A percentile compares a stretch with the other conserved stretches of the same genome.
phyloP scores from a whole-genome alignment of 805 yeast genomes.

The Yarrowia sp. region DNA sequence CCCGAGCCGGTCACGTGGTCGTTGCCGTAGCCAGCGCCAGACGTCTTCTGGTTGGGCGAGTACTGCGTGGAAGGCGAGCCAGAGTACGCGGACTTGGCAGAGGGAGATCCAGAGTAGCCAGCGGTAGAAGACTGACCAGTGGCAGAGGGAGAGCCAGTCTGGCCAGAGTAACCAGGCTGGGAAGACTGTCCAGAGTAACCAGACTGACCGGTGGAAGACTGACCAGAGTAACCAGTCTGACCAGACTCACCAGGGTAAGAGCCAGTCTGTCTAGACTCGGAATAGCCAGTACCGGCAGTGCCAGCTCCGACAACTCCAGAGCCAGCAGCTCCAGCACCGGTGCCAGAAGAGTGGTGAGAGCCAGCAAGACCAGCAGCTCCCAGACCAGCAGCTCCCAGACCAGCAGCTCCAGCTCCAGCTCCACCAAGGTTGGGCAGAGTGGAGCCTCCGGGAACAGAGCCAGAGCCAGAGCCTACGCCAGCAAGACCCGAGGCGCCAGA shows the following conservation, averaged over 20 bases:
- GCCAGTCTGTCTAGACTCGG: no score
- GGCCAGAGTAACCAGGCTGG: not conserved
- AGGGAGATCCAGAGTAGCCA: not conserved
- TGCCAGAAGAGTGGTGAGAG: not conserved
- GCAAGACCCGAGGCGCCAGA: not conserved
- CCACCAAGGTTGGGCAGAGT: not conserved
- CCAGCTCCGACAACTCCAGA: not conserved
- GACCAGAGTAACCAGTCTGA: no score
- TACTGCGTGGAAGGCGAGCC: not conserved
- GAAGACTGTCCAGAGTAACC: no score
- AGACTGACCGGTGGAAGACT: no score
- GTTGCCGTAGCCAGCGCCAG: not conserved
- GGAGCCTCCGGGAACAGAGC: not conserved
- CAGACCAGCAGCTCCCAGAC: not conserved
- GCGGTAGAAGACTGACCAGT: not conserved
- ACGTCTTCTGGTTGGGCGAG: no score
- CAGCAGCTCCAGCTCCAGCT: not conserved
- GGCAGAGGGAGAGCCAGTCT: not conserved
- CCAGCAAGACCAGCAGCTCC: not conserved
- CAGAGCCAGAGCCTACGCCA: not conserved
- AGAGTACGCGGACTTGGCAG: not conserved
- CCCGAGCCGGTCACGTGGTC: not conserved
- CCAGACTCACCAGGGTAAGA: no score
- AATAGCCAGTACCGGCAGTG: not conserved
- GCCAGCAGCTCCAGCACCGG: conserved; percentile 1